Base-by-base conservation (phyloP, 176 grass and related monocot genomes). In the Carex parvula region DNA sequence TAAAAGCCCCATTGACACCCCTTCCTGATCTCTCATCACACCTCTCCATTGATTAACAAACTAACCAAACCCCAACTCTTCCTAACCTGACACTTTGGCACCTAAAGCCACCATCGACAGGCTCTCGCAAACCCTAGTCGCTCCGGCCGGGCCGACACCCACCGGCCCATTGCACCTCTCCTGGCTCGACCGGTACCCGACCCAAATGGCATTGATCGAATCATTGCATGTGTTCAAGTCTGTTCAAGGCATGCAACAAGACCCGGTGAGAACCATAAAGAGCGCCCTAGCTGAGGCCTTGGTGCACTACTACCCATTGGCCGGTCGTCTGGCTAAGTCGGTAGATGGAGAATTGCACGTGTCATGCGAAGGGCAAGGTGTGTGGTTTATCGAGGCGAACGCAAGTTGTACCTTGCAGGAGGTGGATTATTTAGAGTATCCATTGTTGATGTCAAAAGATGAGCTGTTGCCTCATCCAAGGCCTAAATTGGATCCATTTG, bases 151-250 rank as follows among this genome's bases (percentile, higher is more conserved):
- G 71, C 88, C 88, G 0, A 95, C 88, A 20, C 89, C 83, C 0
- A 24, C 7, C 0, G 89, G 86, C 1, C 21, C 32, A 6, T 88
- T 93, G 29, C 89, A 81, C 2, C 86, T 98, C 11, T 98, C 96
- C 3, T 95, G 93, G 92, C 96, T 98, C 6, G 96, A 98, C 76
- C 91, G 89, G 8, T 98, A 98, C 80, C 93, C 96, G 5, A 98
- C 96, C 0, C 92, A 95, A 84, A 89, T 94, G 85, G 95, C 95
- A 39, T 90, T 98, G 39, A 93, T 98, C 60, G 92, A 98, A 83
- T 95, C 92, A 4, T 83, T 98, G 0, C 96, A 95, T 14, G 96
- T 98, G 2, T 98, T 98, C 91, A 92, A 89, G 84, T 39, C 59
- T 0, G 81, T 42, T 6, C 24, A 12, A 4, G 70, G 24, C 18